Conservation (phyloP, 176 grass and related monocot species). For the Rhynchospora breviuscula region DNA sequence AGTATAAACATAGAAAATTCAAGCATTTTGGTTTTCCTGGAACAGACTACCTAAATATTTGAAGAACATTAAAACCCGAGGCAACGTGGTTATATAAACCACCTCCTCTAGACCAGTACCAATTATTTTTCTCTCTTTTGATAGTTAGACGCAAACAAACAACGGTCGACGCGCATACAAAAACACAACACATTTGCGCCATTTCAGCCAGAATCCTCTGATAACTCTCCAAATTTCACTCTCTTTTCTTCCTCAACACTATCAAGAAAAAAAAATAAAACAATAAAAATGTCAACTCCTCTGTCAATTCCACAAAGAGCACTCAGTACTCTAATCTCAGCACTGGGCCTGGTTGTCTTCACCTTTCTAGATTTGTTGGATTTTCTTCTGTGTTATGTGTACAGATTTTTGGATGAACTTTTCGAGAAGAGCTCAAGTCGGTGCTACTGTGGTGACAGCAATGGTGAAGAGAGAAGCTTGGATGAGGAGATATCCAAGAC, state of each 20-base stretch:
- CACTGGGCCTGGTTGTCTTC: constrained; percentile 45
- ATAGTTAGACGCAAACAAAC: neutral
- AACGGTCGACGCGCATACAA: constrained; percentile 33
- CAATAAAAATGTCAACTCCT: neutral
- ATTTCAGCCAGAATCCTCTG: constrained; percentile 23
- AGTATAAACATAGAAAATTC: neutral
- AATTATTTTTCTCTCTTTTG: neutral
- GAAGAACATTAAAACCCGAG: neutral
- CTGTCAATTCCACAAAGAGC: constrained; percentile 2
- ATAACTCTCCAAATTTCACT: neutral
- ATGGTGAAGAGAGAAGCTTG: neutral
- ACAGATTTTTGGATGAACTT: constrained; percentile 44
- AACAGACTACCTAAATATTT: neutral
- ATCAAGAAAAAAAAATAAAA: neutral
- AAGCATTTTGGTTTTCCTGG: neutral
- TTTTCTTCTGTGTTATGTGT: constrained; percentile 53
- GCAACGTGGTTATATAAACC: neutral
- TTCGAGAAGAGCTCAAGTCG: constrained; percentile 39
- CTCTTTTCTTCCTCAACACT: too few species aligned
- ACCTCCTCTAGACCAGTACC: neutral
- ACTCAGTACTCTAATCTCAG: neutral
- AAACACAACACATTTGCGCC: neutral
- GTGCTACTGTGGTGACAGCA: constrained; percentile 52
- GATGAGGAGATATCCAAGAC: constrained; percentile 45
- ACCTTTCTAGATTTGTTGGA: constrained; percentile 54